phyloP scores from a whole-genome alignment of 2,329 filamentous ascomycete species.

The Beauveria sp. region DNA sequence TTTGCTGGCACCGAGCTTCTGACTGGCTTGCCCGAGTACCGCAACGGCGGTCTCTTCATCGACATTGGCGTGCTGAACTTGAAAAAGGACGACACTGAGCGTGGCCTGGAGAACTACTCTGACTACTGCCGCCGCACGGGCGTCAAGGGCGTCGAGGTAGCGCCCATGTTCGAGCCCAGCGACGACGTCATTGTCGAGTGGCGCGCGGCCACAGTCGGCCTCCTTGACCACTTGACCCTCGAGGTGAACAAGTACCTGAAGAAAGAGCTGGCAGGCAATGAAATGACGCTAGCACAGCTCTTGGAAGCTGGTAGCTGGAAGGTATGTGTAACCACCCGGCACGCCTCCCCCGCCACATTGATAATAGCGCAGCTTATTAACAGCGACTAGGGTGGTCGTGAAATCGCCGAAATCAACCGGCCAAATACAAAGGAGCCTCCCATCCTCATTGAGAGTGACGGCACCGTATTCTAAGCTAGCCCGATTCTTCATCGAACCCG shows the following conservation, averaged over 20 bases:
- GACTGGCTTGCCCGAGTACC: conserved; percentile 84
- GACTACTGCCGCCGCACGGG: conserved; percentile 66
- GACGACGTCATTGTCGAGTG: conserved; percentile 59
- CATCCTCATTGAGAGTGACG: conserved; percentile 92
- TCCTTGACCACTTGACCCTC: conserved; percentile 46
- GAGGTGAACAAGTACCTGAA: conserved; percentile 57
- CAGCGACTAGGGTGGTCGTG: conserved; percentile 65
- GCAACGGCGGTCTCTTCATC: conserved; percentile 83
- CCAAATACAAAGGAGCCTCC: conserved; percentile 96
- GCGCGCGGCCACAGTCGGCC: conserved; percentile 55
- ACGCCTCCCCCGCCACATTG: background rate
- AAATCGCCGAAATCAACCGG: conserved; percentile 89
- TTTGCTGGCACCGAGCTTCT: conserved; percentile 75
- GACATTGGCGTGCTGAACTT: conserved; percentile 74
- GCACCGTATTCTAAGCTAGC: conserved; percentile 73
- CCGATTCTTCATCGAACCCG: background rate
- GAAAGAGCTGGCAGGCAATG: conserved; percentile 54
- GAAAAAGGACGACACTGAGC: conserved; percentile 60
- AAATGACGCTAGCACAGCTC: conserved; percentile 78
- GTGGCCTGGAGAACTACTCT: conserved; percentile 56
- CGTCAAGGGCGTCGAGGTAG: conserved; percentile 49
- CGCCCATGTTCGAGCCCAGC: conserved; percentile 50
- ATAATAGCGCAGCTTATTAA: background rate
- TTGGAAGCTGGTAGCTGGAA: conserved; percentile 97
- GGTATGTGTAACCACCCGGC: conserved; percentile 41